These are phyloP conservation scores for Daldinia loculata DNA, from an alignment of 495 filamentous ascomycete genomes.

Conservation along the genomic window DNA sequence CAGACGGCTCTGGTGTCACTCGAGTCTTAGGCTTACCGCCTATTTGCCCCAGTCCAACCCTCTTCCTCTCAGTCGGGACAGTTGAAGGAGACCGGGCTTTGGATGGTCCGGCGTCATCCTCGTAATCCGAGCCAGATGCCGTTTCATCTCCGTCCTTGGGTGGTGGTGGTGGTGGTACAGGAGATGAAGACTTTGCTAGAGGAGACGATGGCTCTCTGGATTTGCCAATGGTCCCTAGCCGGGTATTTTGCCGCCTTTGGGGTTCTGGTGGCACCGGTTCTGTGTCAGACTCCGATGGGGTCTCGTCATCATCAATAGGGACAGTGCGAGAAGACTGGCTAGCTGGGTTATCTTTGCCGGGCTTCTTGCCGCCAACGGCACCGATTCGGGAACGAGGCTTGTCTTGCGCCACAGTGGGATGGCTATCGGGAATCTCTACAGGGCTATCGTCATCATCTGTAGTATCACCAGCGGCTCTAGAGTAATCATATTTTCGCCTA, in stretches of 20 bases:
- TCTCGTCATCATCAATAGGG: conserved; percentile 42
- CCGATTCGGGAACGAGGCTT: conserved; percentile 39
- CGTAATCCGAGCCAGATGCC: conserved; percentile 50
- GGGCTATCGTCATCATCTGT: conserved; percentile 47
- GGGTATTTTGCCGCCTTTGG: conserved; percentile 14
- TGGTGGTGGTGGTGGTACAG: conserved; percentile 23
- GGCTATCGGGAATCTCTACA: conserved; percentile 31
- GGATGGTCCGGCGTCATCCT: conserved; percentile 9
- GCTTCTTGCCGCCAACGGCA: conserved; percentile 38
- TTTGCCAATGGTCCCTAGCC: conserved; percentile 33
- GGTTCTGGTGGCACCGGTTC: conserved; percentile 13
- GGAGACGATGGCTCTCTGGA: conserved; percentile 18
- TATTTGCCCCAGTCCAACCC: conserved; percentile 53
- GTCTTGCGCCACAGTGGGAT: conserved; percentile 5
- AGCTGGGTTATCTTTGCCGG: conserved; percentile 8
- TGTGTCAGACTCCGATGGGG: conserved; percentile 41
- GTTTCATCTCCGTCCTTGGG: conserved; percentile 48
- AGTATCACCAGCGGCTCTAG: conserved; percentile 45
- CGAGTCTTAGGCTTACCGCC: conserved; percentile 47
- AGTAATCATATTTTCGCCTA: conserved; percentile 2
- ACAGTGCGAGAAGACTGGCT: conserved; percentile 40
- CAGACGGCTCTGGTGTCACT: conserved; percentile 38
- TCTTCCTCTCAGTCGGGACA: conserved; percentile 33
- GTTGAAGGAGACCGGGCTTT: conserved; percentile 27
- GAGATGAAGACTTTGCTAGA: conserved; percentile 17